These are phyloP conservation scores for Teratosphaeria pseudoeucalypti DNA, from an alignment of 2,329 filamentous ascomycete species.

Conservation along the genomic window DNA sequence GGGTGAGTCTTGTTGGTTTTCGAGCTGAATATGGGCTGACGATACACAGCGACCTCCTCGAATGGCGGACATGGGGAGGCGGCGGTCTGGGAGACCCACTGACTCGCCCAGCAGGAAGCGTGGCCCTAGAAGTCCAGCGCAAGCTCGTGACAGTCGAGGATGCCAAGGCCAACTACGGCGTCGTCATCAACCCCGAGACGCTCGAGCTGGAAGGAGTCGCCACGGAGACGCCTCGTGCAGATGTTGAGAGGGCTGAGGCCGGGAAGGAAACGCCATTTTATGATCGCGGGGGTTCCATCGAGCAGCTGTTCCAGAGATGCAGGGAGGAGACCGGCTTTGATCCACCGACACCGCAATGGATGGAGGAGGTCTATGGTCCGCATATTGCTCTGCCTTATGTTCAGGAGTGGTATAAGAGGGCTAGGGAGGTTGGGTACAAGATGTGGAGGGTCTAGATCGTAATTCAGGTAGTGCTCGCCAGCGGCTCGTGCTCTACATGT, in stretches of 20 bases:
- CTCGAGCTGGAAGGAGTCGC: slow-evolving; percentile 11
- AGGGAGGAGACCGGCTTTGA: slow-evolving; percentile 16
- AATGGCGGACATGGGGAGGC: slow-evolving; percentile 19
- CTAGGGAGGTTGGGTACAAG: slow-evolving; percentile 12
- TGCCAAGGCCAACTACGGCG: slow-evolving; percentile 14
- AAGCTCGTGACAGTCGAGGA: slow-evolving; percentile 14
- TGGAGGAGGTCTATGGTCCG: slow-evolving; percentile 17
- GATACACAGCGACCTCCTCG: slow-evolving; percentile 10
- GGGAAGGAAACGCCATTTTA: slow-evolving; percentile 13
- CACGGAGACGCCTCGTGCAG: slow-evolving; percentile 13
- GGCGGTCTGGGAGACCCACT: slow-evolving; percentile 15
- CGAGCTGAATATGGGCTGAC: background rate
- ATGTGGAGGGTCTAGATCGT: slow-evolving; percentile 10
- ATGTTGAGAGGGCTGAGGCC: slow-evolving; percentile 16
- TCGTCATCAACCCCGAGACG: slow-evolving; percentile 12
- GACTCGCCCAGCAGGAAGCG: slow-evolving; percentile 14
- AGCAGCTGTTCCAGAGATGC: slow-evolving; percentile 13
- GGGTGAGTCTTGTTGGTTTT: slow-evolving; percentile 4
- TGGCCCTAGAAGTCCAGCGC: slow-evolving; percentile 15
- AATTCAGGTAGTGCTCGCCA: background rate
- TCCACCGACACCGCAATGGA: slow-evolving; percentile 15
- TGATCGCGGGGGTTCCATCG: slow-evolving; percentile 14
- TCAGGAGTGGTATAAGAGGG: slow-evolving; percentile 16
- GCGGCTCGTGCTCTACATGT: too few relatives aligned
- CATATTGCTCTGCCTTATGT: slow-evolving; percentile 18